Evolutionary conservation across 2,329 filamentous ascomycete genomes (phyloP).

Genomic region (Lasiodiplodia sp.): DNA sequence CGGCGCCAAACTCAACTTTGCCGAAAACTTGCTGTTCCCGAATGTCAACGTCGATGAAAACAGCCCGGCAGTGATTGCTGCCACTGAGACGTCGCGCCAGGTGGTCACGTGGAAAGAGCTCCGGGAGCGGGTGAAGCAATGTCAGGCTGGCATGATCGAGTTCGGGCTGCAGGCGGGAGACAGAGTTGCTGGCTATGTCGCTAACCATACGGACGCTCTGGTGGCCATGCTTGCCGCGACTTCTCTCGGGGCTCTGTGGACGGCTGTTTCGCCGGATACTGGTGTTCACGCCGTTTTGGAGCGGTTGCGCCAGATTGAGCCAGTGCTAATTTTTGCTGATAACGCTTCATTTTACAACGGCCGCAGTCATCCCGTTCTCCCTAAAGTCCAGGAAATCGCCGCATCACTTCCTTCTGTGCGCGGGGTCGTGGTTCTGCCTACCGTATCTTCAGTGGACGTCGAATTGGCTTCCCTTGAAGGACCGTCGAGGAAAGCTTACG

Average conservation of each 20-base stretch:
- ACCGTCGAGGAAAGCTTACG: conserved; percentile 43
- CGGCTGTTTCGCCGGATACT: conserved; percentile 89
- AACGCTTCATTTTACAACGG: conserved; percentile 92
- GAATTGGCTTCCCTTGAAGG: conserved; percentile 50
- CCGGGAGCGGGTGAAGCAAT: conserved; percentile 77
- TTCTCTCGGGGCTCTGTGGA: conserved; percentile 88
- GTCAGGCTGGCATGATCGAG: conserved; percentile 73
- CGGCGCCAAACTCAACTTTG: conserved; percentile 84
- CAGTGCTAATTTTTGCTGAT: conserved; percentile 83
- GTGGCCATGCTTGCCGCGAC: conserved; percentile 87
- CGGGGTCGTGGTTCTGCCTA: conserved; percentile 77
- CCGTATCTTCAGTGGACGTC: conserved; percentile 56
- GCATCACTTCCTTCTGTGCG: conserved; percentile 70
- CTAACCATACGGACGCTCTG: conserved; percentile 86
- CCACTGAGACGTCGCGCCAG: conserved; percentile 75
- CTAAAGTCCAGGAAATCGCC: conserved; percentile 81
- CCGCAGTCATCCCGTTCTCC: conserved; percentile 80
- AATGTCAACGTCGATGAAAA: conserved; percentile 61
- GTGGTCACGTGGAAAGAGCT: conserved; percentile 79
- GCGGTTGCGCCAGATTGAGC: conserved; percentile 82
- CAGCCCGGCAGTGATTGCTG: conserved; percentile 76
- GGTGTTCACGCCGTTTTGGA: conserved; percentile 92
- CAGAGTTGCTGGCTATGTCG: conserved; percentile 76
- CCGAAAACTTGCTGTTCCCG: conserved; percentile 91
- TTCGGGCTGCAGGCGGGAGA: conserved; percentile 69